These are phyloP conservation scores for Clonostachys byssicola DNA, from an alignment of 2,329 filamentous ascomycete species.

Conservation along the genomic window DNA sequence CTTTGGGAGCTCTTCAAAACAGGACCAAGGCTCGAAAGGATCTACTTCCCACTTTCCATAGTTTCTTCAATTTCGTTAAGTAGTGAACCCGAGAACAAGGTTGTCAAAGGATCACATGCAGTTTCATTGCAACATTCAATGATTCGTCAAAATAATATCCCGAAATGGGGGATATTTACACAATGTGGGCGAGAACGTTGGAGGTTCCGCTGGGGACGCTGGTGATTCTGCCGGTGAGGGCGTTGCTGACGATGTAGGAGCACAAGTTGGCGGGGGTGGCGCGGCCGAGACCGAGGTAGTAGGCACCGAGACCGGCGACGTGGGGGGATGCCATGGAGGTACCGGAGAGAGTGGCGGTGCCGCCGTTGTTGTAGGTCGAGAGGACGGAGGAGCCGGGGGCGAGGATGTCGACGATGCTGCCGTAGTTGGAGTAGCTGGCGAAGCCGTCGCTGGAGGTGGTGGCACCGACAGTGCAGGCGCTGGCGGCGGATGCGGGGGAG, in stretches of 20 bases:
- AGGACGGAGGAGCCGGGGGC: slow-evolving; percentile 50
- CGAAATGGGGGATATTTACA: not conserved
- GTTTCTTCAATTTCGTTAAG: too few species aligned
- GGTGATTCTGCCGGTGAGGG: slow-evolving; percentile 29
- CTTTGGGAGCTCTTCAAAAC: too few species aligned
- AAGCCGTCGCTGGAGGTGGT: slow-evolving; percentile 41
- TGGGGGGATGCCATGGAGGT: slow-evolving; percentile 64
- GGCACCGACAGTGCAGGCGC: slow-evolving; percentile 56
- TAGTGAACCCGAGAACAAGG: too few species aligned
- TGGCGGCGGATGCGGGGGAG: slow-evolving; percentile 50
- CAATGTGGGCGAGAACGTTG: slow-evolving; percentile 24
- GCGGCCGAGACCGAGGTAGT: slow-evolving; percentile 48
- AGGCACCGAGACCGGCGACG: slow-evolving; percentile 57
- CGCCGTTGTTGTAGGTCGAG: slow-evolving; percentile 40
- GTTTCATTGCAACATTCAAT: too few species aligned
- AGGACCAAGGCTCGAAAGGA: too few species aligned
- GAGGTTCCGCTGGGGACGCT: slow-evolving; percentile 20
- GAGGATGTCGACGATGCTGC: slow-evolving; percentile 46
- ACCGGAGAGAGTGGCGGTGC: slow-evolving; percentile 41
- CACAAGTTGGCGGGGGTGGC: slow-evolving; percentile 27
- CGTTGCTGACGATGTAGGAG: slow-evolving; percentile 30
- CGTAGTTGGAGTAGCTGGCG: slow-evolving; percentile 57
- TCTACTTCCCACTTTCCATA: too few species aligned
- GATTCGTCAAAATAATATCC: too few species aligned
- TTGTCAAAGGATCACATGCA: too few species aligned